Base-by-base conservation (phyloP, 768 basidiomycete species). In the Leccinellum luteum region DNA sequence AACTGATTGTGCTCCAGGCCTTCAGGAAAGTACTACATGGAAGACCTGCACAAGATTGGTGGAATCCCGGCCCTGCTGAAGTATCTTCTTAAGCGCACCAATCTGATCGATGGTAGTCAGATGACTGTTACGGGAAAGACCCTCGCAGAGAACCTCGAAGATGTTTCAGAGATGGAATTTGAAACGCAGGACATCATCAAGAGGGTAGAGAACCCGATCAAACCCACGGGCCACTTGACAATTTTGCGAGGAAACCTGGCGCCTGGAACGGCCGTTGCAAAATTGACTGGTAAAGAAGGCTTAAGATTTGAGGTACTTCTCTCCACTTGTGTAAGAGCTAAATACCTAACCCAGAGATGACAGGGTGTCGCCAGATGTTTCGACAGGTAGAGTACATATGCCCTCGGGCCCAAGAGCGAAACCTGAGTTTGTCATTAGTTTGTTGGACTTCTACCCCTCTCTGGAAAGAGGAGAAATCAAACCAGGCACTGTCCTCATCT, bases 231-330 rank as follows among this genome's bases (percentile, higher is more conserved):
- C 1, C 94, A 96, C 73, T 73, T 97, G 64, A 86, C 86, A 13
- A 93, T 98, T 65, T 73, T 98, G 60, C 82, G 86, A 52, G 94
- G 94, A n/a, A 94, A 90, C 72, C 77, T 98, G 44, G 87, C 90
- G 3, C 94, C 94, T 0, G 90, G 82, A 50, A 86, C 87, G 1
- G 88, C 92, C 28, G 94, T 98, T 19, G 92, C 93, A 15, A 98
- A 98, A 74, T 77, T 97, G 60, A 96, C 94, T 6, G 94, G 94
- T 14, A 94, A 95, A 73, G 94, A 97, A 74, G 94, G 94, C 5
- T 72, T 84, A 52, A 79, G 75, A 21, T 97, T 97, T 62, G 89
- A 92, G 79, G 90, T 89, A 48, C 45, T 75, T 57, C 59, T 51
- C 43, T 43, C 47, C 14, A n/a, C 30, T 34, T 25, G 30, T 8